Conservation (phyloP, 176 grass and related monocot species). For the Juncus inflexus region DNA sequence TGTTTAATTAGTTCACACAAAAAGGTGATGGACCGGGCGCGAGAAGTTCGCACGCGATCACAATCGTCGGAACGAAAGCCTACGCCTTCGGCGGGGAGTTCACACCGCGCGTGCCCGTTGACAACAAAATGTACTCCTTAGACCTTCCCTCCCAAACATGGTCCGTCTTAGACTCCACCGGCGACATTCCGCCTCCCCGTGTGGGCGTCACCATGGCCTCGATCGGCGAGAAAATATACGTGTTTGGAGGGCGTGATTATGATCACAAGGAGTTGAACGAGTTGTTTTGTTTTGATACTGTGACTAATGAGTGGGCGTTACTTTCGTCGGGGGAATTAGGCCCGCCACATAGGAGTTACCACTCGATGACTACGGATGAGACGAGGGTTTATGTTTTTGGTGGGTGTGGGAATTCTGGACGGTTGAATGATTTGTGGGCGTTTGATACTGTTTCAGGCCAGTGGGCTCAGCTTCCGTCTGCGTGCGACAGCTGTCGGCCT, state of each 20-base stretch:
- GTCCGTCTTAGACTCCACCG: constrained; percentile 42
- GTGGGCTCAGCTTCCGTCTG: constrained; percentile 46
- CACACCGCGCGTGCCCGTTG: constrained; percentile 68
- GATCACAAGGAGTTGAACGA: constrained; percentile 81
- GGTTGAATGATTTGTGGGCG: constrained; percentile 79
- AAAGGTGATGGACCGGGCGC: constrained; percentile 58
- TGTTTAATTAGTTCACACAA: constrained; percentile 45
- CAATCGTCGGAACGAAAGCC: constrained; percentile 50
- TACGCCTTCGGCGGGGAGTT: constrained; percentile 88
- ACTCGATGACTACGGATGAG: constrained; percentile 62
- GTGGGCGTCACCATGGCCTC: constrained; percentile 73
- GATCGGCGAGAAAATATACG: constrained; percentile 45
- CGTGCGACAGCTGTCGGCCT: constrained; percentile 42
- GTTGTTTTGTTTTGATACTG: constrained; percentile 69
- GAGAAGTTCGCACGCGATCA: constrained; percentile 78
- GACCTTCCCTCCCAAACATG: constrained; percentile 54
- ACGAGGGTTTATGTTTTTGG: constrained; percentile 60
- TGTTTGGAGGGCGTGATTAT: constrained; percentile 67
- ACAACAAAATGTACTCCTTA: constrained; percentile 77
- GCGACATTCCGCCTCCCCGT: constrained; percentile 66
- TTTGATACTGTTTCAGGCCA: constrained; percentile 30
- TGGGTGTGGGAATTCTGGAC: constrained; percentile 57
- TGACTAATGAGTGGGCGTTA: constrained; percentile 40
- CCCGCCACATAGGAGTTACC: constrained; percentile 78
- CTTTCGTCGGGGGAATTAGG: constrained; percentile 44